Evolutionary conservation across 495 filamentous ascomycete genomes (phyloP).

Genomic region (Aspergillus bertholletiae): DNA sequence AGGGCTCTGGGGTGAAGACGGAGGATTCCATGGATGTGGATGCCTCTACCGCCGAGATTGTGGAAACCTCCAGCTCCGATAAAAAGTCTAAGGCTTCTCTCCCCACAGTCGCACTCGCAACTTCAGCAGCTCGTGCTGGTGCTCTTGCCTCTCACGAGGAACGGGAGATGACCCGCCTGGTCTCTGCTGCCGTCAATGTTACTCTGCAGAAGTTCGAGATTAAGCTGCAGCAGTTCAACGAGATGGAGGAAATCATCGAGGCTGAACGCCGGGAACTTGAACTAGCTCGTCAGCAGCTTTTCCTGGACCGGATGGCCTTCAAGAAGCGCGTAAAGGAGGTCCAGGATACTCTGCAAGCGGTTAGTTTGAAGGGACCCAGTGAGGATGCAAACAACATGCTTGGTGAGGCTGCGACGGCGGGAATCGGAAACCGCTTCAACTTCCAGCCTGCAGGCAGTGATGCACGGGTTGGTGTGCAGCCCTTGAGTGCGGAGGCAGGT

Average conservation of each 20-base stretch:
- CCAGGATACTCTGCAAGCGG: conserved; percentile 69
- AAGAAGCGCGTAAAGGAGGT: conserved; percentile 81
- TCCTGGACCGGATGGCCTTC: conserved; percentile 85
- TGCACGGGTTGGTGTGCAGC: conserved; percentile 52
- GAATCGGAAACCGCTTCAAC: conserved; percentile 54
- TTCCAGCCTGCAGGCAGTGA: conserved; percentile 51
- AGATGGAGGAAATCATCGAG: conserved; percentile 88
- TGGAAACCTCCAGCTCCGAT: conserved; percentile 12
- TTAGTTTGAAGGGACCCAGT: conserved; percentile 50
- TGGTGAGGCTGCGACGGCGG: conserved; percentile 39
- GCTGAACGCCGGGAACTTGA: conserved; percentile 92
- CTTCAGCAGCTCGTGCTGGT: conserved; percentile 78
- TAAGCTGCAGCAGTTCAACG: conserved; percentile 88
- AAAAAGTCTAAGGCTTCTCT: conserved; percentile 46
- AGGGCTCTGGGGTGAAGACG: conserved; percentile 54
- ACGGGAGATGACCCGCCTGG: conserved; percentile 88
- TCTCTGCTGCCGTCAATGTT: conserved; percentile 79
- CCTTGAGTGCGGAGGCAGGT: conserved; percentile 59
- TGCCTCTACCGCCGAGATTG: conserved; percentile 24
- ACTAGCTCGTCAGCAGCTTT: conserved; percentile 83
- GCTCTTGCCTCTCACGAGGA: conserved; percentile 93
- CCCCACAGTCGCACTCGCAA: conserved; percentile 76
- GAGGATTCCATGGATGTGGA: conserved; percentile 72
- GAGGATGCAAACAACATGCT: conserved; percentile 56
- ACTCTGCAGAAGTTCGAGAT: conserved; percentile 80